Base-by-base conservation (phyloP, 2,329 filamentous ascomycete genomes). In the Arthrobotrys megalospora region DNA sequence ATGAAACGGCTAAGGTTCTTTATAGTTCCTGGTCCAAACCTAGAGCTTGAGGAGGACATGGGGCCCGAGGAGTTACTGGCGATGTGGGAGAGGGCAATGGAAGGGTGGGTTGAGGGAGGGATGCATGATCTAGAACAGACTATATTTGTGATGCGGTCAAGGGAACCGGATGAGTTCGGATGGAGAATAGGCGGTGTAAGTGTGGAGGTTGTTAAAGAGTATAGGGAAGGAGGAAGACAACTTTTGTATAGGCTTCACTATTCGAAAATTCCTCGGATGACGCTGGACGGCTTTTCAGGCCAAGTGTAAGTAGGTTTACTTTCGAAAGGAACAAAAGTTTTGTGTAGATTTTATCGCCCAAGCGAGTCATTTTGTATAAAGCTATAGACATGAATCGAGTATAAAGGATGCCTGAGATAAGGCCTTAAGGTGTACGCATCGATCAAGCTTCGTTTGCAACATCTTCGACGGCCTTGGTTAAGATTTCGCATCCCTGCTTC, bases 401-500 rank as follows among this genome's bases (percentile, higher is more conserved):
- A 11, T n/a, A n/a, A 36, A 41, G 64, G 5, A 32, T 21, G n/a
- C 34, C 34, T 45, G 36, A 52, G 36, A 45, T 45, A 7, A 11
- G 10, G 16, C 41, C 6, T n/a, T n/a, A n/a, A n/a, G n/a, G n/a
- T n/a, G n/a, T n/a, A n/a, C n/a, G n/a, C n/a, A n/a, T 68, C 53
- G 70, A 55, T 80, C 68, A 81, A 32, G 64, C 79, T 52, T 82
- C 83, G 6, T 70, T 82, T 43, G 83, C 83, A 34, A 84, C 84
- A 79, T 85, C 84, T 50, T 83, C 82, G 60, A 85, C 83, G 7
- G 84, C 82, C 60, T 83, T 80, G 12, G 82, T 82, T 36, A 85
- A 81, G 64, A 85, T 85, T 47, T 80, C 79, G 69, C 82, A 82
- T 32, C 83, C 84, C 60, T 84, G 81, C 2, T 81, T 82, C 84